phyloP scores from a whole-genome alignment of 371 early-diverging fungal species.

The Rhizopus sp. region DNA sequence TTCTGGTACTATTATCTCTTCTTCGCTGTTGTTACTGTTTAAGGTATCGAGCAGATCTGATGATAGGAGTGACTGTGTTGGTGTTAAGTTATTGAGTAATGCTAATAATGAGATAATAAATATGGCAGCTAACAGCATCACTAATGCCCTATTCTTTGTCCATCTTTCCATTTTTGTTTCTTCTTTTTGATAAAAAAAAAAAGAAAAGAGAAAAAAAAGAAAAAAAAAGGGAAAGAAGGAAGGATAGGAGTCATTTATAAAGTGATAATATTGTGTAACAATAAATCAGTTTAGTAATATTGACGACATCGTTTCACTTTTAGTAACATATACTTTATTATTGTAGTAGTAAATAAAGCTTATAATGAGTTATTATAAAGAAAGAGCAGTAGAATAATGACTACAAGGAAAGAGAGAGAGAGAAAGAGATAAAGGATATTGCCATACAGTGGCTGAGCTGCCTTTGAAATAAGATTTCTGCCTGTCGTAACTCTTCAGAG shows the following conservation, averaged over 20 bases:
- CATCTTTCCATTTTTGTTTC: constrained; percentile 17
- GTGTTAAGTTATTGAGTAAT: constrained; percentile 14
- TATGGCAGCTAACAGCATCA: constrained; percentile 16
- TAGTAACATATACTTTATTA: too few relatives aligned
- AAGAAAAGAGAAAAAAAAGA: not conserved
- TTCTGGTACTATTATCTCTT: constrained; percentile 16
- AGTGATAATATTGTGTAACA: not conserved
- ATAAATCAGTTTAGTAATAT: too few relatives aligned
- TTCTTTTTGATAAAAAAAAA: not conserved
- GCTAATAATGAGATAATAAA: constrained; percentile 21
- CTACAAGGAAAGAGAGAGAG: too few relatives aligned
- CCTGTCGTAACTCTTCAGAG: too few relatives aligned
- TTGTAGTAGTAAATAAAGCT: too few relatives aligned
- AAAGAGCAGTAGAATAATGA: too few relatives aligned
- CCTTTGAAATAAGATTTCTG: too few relatives aligned
- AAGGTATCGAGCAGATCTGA: not conserved
- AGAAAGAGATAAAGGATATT: too few relatives aligned
- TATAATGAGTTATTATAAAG: too few relatives aligned
- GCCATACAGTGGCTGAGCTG: too few relatives aligned
- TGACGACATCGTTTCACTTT: too few relatives aligned
- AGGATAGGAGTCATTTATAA: not conserved
- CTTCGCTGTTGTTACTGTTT: not conserved
- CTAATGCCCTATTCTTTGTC: constrained; percentile 13
- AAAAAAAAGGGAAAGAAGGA: not conserved
- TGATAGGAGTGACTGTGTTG: constrained; percentile 3